Evolutionary conservation across 257 asterid species (phyloP), one percentile per base, ranked within the genome.

Genomic region (Handroanthus guayacan): DNA sequence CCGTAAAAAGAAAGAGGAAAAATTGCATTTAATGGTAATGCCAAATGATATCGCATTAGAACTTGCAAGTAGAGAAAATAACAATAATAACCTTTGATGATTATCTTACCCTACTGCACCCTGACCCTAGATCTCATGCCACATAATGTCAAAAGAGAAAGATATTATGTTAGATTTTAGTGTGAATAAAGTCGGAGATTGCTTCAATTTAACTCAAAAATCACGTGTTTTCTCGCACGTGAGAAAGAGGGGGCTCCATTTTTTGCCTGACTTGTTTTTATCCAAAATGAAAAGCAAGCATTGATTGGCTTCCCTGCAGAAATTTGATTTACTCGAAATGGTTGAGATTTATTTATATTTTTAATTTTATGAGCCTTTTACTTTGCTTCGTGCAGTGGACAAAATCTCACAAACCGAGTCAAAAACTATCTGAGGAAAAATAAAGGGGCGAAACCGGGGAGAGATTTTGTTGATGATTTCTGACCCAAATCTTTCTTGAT

Each of bases 401-500:
- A 81, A 81, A 48, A 81, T 75, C 39, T 73, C 75, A n/a, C 62
- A 8, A 48, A n/a, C 62, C 61, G n/a, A 11, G 61, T 43, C 11
- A 31, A 44, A 60, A 51, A 54, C 14, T 4, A 11, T 38, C 13
- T 2, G 16, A 16, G 1, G 50, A 45, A 16, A 58, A 38, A 8
- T 9, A 57, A 44, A 61, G 9, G 25, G 18, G 2, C 9, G 17
- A 44, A 72, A 6, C 38, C 11, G 72, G 18, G 6, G 52, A 20
- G 41, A 57, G 39, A 45, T 48, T 38, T 37, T 58, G 36, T 67
- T 66, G 14, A 64, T 69, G 48, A 75, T 65, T 79, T 82, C 75
- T 79, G 77, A 71, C 79, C 67, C 54, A 76, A 76, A 77, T 72
- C 82, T 81, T 66, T 72, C 63, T 77, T 67, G 79, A 60, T 67